Evolutionary conservation across 1,284 basidiomycete genomes (phyloP), one percentile per base, ranked within the genome.

Genomic region (Cryptococcus deneoformans): DNA sequence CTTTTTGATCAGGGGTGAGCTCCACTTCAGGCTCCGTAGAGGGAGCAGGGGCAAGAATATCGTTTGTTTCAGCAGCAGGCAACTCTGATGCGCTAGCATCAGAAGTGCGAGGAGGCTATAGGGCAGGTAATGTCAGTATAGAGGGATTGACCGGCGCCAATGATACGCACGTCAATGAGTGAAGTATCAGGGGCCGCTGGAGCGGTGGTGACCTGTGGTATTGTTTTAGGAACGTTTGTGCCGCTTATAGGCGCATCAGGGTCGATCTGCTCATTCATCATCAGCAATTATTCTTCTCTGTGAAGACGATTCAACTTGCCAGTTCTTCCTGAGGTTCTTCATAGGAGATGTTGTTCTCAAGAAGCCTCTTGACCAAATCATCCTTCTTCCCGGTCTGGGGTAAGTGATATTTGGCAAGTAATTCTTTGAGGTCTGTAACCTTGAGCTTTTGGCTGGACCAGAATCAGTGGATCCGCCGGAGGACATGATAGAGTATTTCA

Each of bases 381-480:
- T 77, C 77, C 65, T 80, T 79, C 65, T 75, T 75, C 29, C 77
- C 78, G 2, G 72, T 69, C 46, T 74, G 70, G 12, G 70, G 50
- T 5, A 78, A 65, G 11, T 60, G 53, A 38, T 70, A 66, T 45
- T 72, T 71, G 8, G 68, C 62, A 42, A 78, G 66, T 29, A 78
- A 59, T 34, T 78, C 78, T 64, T 80, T 79, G 58, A 80, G 74
- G 60, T 80, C 76, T 10, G 71, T 65, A 12, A 80, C 79, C 44
- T 77, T 79, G 55, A 79, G 71, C 39, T 75, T 74, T 60, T 79
- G 75, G 12, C 75, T 76, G 63, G 2, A 29, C 20, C 34, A n/a
- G 45, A 50, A 36, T 38, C 38, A 37, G 36, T 11, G 10, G 34
- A 2, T 6, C 11, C 16, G 43, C 29, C 9, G 7, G 46, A 49